Evolutionary conservation across 1,139 yeast species (phyloP).

Genomic region (Kurtzmaniella quercitrusa): DNA sequence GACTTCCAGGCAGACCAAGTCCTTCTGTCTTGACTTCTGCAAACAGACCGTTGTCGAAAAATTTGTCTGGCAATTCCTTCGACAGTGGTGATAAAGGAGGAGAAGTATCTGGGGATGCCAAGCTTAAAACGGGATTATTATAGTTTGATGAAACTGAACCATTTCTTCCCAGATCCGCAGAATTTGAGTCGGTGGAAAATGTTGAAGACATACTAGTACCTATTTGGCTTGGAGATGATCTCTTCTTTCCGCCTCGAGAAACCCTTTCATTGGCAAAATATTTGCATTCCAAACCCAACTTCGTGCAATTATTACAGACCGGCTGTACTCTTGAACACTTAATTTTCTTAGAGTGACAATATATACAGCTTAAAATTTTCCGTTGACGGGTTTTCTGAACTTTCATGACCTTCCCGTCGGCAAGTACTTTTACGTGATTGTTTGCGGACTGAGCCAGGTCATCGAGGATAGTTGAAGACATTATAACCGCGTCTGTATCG

Average conservation of each 20-base stretch:
- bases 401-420: constrained; percentile 50
- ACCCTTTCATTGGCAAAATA: constrained; percentile 55
- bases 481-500: background rate
- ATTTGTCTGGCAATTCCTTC: constrained; percentile 2
- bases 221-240: background rate
- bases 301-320: constrained; percentile 48
- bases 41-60: constrained; percentile 1
- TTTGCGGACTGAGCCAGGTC: constrained; percentile 3
- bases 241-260: constrained; percentile 45
- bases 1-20: background rate
- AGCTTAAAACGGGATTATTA: background rate
- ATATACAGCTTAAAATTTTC: constrained; percentile 52
- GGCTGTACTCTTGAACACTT: constrained; percentile 52
- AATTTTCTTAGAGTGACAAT: constrained; percentile 60
- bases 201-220: background rate
- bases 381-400: constrained; percentile 59
- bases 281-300: constrained; percentile 41
- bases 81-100: constrained; percentile 3
- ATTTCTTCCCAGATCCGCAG: background rate
- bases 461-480: background rate
- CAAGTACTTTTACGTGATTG: constrained; percentile 19
- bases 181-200: background rate
- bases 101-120: constrained; percentile 1
- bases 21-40: background rate
- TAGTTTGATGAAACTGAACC: background rate